Conservation (phyloP, 108 stramenopile genomes). For the Nitzschia sp. region DNA sequence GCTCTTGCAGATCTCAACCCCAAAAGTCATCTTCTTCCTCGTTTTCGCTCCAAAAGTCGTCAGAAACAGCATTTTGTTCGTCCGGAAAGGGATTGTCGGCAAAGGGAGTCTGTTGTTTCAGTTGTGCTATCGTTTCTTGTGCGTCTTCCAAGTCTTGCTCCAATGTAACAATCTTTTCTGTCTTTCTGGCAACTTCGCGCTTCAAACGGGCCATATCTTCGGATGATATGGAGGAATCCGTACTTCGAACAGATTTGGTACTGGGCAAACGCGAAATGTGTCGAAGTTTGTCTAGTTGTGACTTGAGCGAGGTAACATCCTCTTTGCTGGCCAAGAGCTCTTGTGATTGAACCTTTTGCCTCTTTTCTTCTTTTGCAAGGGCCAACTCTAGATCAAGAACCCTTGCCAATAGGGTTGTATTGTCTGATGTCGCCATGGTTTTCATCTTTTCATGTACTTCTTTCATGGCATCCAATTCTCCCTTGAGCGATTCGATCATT, state of each 20-base stretch:
- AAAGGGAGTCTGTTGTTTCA: constrained; percentile 26
- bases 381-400: constrained; percentile 22
- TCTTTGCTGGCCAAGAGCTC: constrained; percentile 6
- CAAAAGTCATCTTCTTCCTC: constrained; percentile 36
- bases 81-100: background rate
- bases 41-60: constrained; percentile 32
- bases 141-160: constrained; percentile 29
- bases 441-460: constrained; percentile 10
- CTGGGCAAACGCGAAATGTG: background rate
- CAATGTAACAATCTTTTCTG: constrained; percentile 30
- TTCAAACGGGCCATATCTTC: constrained; percentile 35
- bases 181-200: constrained; percentile 31
- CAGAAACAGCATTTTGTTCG: constrained; percentile 12
- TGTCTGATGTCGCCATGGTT: background rate
- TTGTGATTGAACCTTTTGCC: constrained; percentile 11
- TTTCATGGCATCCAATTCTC: constrained; percentile 20
- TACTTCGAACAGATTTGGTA: constrained; percentile 1
- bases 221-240: background rate
- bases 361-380: constrained; percentile 24
- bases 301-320: constrained; percentile 16
- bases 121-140: constrained; percentile 29
- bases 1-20: background rate
- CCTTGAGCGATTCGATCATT: constrained; percentile 17
- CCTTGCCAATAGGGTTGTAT: constrained; percentile 3
- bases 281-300: constrained; percentile 4